Evolutionary conservation across 768 basidiomycete genomes (phyloP).

Genomic region (Amanita thiersii): DNA sequence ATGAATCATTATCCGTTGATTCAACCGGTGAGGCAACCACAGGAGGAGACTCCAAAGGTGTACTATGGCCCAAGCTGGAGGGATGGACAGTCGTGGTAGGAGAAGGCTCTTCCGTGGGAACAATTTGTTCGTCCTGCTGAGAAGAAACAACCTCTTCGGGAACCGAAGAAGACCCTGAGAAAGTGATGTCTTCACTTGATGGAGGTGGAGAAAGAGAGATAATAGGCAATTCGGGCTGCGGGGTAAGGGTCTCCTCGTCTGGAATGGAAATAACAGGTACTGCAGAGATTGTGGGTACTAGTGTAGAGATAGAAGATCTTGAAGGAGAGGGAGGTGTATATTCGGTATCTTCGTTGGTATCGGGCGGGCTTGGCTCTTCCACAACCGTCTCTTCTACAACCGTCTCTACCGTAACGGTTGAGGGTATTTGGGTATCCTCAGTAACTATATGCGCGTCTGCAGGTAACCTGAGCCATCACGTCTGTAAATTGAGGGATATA

Average conservation of each 20-base stretch:
- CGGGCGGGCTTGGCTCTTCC: too few relatives aligned
- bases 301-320: conserved; percentile 2
- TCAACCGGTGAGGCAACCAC: neutral
- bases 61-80: neutral
- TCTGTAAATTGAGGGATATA: too few relatives aligned
- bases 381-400: too few relatives aligned
- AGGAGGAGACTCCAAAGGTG: neutral
- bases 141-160: neutral
- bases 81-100: neutral
- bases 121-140: neutral
- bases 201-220: conserved; percentile 8
- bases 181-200: neutral
- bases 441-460: too few relatives aligned
- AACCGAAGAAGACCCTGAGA: neutral
- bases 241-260: neutral
- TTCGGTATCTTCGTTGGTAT: neutral
- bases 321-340: conserved; percentile 2
- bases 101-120: neutral
- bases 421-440: too few relatives aligned
- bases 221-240: conserved; percentile 1
- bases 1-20: neutral
- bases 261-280: neutral
- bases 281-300: neutral
- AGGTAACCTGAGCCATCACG: too few relatives aligned
- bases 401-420: too few relatives aligned